phyloP scores from a whole-genome alignment of 805 yeast genomes.

The Candida parachauliodes region DNA sequence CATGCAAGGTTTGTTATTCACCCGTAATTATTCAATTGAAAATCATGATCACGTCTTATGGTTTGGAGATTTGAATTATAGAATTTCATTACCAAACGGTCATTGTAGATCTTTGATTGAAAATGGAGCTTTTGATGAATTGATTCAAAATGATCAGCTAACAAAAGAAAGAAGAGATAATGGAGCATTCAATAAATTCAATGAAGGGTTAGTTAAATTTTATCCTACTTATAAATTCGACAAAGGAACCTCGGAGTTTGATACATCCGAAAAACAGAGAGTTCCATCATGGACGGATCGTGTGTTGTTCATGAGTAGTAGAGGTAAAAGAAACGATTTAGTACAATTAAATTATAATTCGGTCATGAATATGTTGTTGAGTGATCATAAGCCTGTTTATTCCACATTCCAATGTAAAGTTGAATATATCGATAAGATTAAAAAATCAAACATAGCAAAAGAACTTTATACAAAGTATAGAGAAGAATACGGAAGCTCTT shows the following conservation, averaged over 20 bases:
- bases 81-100: slow-evolving; percentile 70
- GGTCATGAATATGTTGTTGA: slow-evolving; percentile 53
- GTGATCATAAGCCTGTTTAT: slow-evolving; percentile 93
- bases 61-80: slow-evolving; percentile 91
- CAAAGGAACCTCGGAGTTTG: slow-evolving; percentile 77
- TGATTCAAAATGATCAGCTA: slow-evolving; percentile 76
- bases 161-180: slow-evolving; percentile 67
- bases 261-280: slow-evolving; percentile 86
- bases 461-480: slow-evolving; percentile 28
- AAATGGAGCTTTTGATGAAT: slow-evolving; percentile 42
- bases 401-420: slow-evolving; percentile 70
- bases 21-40: slow-evolving; percentile 64
- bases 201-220: slow-evolving; percentile 75
- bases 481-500: slow-evolving; percentile 18
- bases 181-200: slow-evolving; percentile 75
- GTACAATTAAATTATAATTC: slow-evolving; percentile 67
- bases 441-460: slow-evolving; percentile 25
- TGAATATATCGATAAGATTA: slow-evolving; percentile 53
- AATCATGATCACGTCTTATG: slow-evolving; percentile 85
- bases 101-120: slow-evolving; percentile 54
- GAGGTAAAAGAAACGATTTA: slow-evolving; percentile 23
- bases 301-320: slow-evolving; percentile 60
- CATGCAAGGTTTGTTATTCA: slow-evolving; percentile 69
- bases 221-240: slow-evolving; percentile 95
- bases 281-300: slow-evolving; percentile 99